A percentile compares a stretch with the other conserved stretches of the same genome.
These are phyloP conservation scores for Hypoxylon lenormandii DNA, from an alignment of 495 filamentous ascomycete species.

Conservation along the genomic window DNA sequence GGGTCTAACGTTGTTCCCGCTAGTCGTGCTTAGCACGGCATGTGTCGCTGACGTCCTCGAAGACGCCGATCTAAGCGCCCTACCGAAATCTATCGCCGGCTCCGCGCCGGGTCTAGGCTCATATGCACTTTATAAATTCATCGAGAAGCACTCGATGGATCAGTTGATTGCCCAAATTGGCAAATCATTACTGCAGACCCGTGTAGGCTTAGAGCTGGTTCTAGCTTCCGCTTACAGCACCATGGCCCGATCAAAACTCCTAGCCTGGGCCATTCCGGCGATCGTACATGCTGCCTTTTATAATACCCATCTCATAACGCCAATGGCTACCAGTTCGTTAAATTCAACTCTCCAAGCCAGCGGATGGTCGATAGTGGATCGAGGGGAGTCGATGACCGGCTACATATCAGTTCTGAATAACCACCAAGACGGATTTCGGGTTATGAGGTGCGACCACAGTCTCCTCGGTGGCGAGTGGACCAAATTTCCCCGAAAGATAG, in stretches of 20 bases:
- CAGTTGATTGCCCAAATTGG: conserved; percentile 70
- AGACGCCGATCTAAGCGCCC: conserved; percentile 64
- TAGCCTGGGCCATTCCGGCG: conserved; percentile 73
- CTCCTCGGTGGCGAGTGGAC: conserved; percentile 95
- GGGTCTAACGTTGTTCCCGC: conserved; percentile 74
- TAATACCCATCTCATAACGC: conserved; percentile 76
- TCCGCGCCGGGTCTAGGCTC: conserved; percentile 70
- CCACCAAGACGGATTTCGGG: conserved; percentile 73
- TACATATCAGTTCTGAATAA: conserved; percentile 92
- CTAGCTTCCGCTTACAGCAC: conserved; percentile 72
- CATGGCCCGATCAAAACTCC: conserved; percentile 74
- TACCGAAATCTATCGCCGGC: conserved; percentile 68
- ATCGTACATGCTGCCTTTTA: conserved; percentile 74
- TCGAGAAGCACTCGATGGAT: conserved; percentile 65
- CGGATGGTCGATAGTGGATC: conserved; percentile 75
- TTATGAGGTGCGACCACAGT: conserved; percentile 93
- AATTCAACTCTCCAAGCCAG: conserved; percentile 70
- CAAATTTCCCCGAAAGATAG: conserved; percentile 63
- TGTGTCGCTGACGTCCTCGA: conserved; percentile 74
- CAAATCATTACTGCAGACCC: conserved; percentile 70
- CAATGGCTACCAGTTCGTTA: conserved; percentile 64
- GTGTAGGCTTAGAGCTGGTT: conserved; percentile 76
- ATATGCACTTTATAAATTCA: conserved; percentile 71
- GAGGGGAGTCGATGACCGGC: conserved; percentile 85
- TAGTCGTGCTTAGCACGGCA: conserved; percentile 75